Evolutionary conservation across 495 filamentous ascomycete genomes (phyloP).

Genomic region (Geoglossum glabrum): DNA sequence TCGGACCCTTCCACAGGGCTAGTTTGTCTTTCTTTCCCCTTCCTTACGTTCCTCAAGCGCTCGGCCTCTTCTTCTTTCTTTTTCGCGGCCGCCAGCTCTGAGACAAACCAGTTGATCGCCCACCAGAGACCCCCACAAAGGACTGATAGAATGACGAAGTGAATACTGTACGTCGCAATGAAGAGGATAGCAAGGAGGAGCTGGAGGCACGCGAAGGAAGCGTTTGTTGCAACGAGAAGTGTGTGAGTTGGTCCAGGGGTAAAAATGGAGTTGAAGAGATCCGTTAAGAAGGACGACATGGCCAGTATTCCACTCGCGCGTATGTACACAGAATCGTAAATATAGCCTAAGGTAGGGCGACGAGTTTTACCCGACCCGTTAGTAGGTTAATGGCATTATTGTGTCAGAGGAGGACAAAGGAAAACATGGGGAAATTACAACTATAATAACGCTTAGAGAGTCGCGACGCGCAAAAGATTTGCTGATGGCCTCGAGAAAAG

Average conservation of each 20-base stretch:
- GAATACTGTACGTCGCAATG: slow-evolving; percentile 63
- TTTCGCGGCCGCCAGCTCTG: slow-evolving; percentile 49
- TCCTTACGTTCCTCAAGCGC: slow-evolving; percentile 22
- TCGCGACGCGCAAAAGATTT: not conserved
- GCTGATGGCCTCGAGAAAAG: not conserved
- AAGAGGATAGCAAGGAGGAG: slow-evolving; percentile 55
- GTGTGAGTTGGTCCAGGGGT: slow-evolving; percentile 73
- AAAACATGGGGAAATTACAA: not conserved
- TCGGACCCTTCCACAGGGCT: slow-evolving; percentile 22
- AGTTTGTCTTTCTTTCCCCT: slow-evolving; percentile 15
- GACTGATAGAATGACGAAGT: slow-evolving; percentile 64
- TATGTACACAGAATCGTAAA: not conserved
- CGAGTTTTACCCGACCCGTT: not conserved
- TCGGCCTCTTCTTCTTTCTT: slow-evolving; percentile 40
- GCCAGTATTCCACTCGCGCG: not conserved
- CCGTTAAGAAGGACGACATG: slow-evolving; percentile 66
- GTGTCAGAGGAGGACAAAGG: not conserved
- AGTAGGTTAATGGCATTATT: not conserved
- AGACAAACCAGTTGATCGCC: slow-evolving; percentile 90
- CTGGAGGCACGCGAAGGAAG: slow-evolving; percentile 69
- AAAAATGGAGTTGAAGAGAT: slow-evolving; percentile 84
- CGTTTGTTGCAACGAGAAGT: slow-evolving; percentile 78
- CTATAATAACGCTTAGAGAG: not conserved
- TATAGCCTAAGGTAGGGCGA: not conserved
- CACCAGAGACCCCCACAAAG: slow-evolving; percentile 72